Evolutionary conservation across 305 asterid species (phyloP).

Genomic region (Rubia balearica): DNA sequence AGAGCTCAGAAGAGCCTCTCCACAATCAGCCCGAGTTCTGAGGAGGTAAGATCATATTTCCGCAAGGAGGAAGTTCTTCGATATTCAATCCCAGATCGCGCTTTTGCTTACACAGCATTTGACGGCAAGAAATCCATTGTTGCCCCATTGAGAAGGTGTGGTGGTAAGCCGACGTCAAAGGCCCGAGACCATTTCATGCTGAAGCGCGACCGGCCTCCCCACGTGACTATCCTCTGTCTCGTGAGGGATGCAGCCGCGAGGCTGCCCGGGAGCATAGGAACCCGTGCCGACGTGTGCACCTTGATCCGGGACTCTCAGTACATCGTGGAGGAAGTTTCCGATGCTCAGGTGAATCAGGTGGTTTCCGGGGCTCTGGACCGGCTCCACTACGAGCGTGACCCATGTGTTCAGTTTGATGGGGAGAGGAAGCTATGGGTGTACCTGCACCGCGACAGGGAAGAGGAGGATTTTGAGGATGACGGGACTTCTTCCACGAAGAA

Average conservation of each 20-base stretch:
- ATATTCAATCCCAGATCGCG: slow-evolving; percentile 94
- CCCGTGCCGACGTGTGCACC: slow-evolving; percentile 94
- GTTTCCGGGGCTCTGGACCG: slow-evolving; percentile 98
- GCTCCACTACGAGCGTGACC: slow-evolving; percentile 94
- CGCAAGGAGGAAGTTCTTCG: slow-evolving; percentile 88
- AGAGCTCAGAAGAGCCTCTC: slow-evolving; percentile 96
- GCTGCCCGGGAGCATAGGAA: slow-evolving; percentile 97
- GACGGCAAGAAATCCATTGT: slow-evolving; percentile 95
- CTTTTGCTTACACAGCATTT: slow-evolving; percentile 82
- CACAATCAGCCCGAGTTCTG: slow-evolving; percentile 80
- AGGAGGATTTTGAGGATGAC: slow-evolving; percentile 98
- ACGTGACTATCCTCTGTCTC: slow-evolving; percentile 92
- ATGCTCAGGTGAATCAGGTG: slow-evolving; percentile 89
- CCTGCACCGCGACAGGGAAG: slow-evolving; percentile 87
- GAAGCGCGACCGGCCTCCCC: slow-evolving; percentile 91
- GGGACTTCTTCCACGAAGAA: slow-evolving; percentile 97
- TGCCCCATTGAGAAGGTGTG: slow-evolving; percentile 97
- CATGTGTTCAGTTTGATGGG: slow-evolving; percentile 92
- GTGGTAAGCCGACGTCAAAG: slow-evolving; percentile 98
- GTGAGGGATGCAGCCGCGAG: slow-evolving; percentile 99
- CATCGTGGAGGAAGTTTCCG: slow-evolving; percentile 83
- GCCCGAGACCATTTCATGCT: slow-evolving; percentile 98
- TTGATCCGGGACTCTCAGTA: slow-evolving; percentile 94
- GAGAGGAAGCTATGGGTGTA: slow-evolving; percentile 96
- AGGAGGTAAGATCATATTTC: slow-evolving; percentile 80